These are phyloP conservation scores for Orbilia oligospora DNA, from an alignment of 2,329 filamentous ascomycete species.

Conservation along the genomic window DNA sequence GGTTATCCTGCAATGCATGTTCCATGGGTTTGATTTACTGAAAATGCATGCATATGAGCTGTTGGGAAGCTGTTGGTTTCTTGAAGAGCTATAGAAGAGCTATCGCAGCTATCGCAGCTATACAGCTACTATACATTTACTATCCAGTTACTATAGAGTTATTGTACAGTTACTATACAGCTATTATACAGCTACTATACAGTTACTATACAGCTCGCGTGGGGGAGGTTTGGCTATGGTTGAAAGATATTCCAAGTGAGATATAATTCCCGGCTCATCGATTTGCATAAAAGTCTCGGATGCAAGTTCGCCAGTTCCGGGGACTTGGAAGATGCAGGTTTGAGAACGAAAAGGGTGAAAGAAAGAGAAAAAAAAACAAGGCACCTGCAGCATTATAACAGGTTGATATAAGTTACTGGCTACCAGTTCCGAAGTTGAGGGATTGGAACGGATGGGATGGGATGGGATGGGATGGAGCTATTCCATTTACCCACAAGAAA, in stretches of 20 bases:
- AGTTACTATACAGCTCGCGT: background rate
- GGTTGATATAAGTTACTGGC: constrained; percentile 2
- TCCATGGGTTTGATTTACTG: background rate
- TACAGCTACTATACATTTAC: too few relatives aligned
- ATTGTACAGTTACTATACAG: too few relatives aligned
- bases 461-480: background rate
- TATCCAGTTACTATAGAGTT: too few relatives aligned
- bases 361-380: background rate
- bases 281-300: constrained; percentile 30
- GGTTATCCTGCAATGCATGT: background rate
- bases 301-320: constrained; percentile 45
- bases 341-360: background rate
- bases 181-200: background rate
- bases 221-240: background rate
- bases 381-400: constrained; percentile 21
- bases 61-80: background rate
- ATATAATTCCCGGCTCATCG: constrained; percentile 1
- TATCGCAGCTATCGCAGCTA: background rate
- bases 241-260: constrained; percentile 16
- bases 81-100: background rate
- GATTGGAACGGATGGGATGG: too few relatives aligned
- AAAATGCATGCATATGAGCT: too few relatives aligned
- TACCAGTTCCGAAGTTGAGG: constrained; percentile 10
- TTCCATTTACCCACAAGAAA: background rate
- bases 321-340: constrained; percentile 42